phyloP scores from a whole-genome alignment of 2,329 filamentous ascomycete genomes.

The Ophiostoma novo-ulmi region DNA sequence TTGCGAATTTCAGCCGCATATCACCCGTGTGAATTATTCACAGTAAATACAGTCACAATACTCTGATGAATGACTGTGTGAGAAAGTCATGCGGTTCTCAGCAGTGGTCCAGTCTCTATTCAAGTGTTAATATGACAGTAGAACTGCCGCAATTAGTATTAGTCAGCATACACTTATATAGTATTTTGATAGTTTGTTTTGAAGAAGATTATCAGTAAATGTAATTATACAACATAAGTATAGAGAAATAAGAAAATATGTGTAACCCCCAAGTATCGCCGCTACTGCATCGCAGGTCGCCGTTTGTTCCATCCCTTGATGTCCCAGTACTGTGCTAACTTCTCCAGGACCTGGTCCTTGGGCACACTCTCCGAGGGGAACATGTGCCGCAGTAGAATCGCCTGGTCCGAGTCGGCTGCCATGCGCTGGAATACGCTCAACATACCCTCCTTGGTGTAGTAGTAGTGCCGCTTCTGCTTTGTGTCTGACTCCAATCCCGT shows the following conservation, averaged over 20 bases:
- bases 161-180: too few relatives aligned
- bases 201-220: too few relatives aligned
- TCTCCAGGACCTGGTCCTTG: background rate
- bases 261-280: background rate
- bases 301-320: background rate
- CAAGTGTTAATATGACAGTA: too few relatives aligned
- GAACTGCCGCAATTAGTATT: too few relatives aligned
- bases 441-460: conserved; percentile 17
- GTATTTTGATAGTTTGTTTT: too few relatives aligned
- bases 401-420: background rate
- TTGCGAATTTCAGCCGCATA: too few relatives aligned
- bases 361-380: background rate
- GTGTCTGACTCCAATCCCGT: background rate
- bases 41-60: too few relatives aligned
- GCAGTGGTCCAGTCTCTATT: too few relatives aligned
- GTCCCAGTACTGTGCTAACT: background rate
- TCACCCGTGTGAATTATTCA: too few relatives aligned
- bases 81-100: too few relatives aligned
- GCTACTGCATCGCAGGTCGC: background rate
- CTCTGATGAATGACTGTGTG: too few relatives aligned
- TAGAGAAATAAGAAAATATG: background rate
- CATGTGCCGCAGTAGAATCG: background rate
- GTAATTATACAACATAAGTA: too few relatives aligned
- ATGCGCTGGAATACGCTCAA: conserved; percentile 9
- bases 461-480: conserved; percentile 3